Conservation (phyloP, 306 rosid species). For the Leucaena leucocephala region DNA sequence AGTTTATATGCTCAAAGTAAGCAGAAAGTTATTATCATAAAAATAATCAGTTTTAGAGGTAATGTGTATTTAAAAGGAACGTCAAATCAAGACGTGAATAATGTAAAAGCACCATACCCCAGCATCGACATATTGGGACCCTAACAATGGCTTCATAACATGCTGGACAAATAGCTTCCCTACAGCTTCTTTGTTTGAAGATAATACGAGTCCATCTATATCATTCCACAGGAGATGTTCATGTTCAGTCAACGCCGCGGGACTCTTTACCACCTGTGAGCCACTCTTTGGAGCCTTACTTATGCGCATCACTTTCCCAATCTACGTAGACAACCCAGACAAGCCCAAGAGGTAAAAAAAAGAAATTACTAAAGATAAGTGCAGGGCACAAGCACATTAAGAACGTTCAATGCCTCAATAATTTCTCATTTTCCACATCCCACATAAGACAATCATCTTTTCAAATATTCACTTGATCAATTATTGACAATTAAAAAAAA, state of each 20-base stretch:
- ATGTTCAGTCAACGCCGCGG: conserved; percentile 53
- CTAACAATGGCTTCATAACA: conserved; percentile 81
- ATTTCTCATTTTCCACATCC: background rate
- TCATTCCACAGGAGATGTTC: conserved; percentile 79
- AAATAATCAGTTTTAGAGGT: background rate
- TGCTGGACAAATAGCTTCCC: conserved; percentile 56
- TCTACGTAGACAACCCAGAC: conserved; percentile 40
- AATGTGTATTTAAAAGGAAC: background rate
- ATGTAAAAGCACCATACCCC: conserved; percentile 58
- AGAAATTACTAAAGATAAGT: background rate
- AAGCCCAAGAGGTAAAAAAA: background rate
- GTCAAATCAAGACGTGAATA: background rate
- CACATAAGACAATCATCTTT: background rate
- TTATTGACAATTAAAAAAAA: background rate
- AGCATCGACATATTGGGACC: conserved; percentile 71
- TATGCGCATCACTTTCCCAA: conserved; percentile 85
- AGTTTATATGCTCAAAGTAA: background rate
- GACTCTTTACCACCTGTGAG: conserved; percentile 33
- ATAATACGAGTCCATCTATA: conserved; percentile 47
- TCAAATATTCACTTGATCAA: background rate
- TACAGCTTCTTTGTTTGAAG: conserved; percentile 59
- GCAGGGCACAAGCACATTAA: background rate
- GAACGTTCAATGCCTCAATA: too few species aligned
- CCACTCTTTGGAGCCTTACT: conserved; percentile 64
- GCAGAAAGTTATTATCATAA: background rate